Base-by-base conservation (phyloP, 2,329 filamentous ascomycete species). In the Elsinoe australis region DNA sequence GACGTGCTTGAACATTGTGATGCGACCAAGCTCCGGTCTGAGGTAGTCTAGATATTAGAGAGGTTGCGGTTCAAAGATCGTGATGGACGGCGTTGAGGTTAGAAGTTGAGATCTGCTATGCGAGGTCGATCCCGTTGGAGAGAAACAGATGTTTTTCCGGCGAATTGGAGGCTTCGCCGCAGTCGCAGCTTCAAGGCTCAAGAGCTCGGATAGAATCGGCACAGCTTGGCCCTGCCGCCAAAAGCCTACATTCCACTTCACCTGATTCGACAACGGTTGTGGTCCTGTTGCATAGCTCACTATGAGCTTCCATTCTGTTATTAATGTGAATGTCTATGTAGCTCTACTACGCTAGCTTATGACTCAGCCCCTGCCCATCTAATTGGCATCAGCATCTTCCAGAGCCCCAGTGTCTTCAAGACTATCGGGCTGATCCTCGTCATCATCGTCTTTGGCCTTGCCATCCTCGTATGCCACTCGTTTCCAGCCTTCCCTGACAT, bases 391-490 rank as follows among this genome's bases (percentile, higher is more conserved):
- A 17, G 34, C 45, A n/a, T 38, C 45, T 5, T 36, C 45, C 2
- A 38, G 12, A 18, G 45, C 45, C 12, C 45, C 45, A 12, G 32
- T 31, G 24, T 48, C 32, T 19, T 47, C 45, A 14, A 38, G 26
- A 21, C 41, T 48, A 22, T 35, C 47, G 7, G 47, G 45, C 14
- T 65, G 63, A 1, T 61, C 63, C 17, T 64, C 56, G 3, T 61
- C 63, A 19, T 64, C 56, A 3, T 61, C 61, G 17, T 55, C 52
- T 51, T 59, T 60, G 42, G 57, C 59, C 49, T 64, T 61, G 26
- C 71, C 70, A 46, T 67, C 71, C 54, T 76, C 71, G 50, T 80
- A 74, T 24, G 73, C 73, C 35, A 78, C 66, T 22, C 75, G 72
- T 58, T 67, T 71, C 79, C 79, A 82, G 3, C 78, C 76, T 14